Conservation (phyloP, 305 asterid species). For the Petunia hybrid region DNA sequence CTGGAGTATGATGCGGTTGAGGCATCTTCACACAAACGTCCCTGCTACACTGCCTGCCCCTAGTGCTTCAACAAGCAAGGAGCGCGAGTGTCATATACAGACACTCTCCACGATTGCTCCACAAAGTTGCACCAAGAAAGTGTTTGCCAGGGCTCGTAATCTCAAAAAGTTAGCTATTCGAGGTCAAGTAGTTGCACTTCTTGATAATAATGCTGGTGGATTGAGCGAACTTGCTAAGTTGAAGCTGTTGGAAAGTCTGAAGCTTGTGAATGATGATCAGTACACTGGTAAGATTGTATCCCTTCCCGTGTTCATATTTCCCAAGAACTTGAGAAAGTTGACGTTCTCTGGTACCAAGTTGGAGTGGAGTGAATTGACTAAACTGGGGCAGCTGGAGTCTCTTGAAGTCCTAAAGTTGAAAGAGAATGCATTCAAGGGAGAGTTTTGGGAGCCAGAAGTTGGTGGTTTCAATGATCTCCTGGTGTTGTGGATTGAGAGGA, state of each 20-base stretch:
- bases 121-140: background rate
- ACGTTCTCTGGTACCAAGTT: background rate
- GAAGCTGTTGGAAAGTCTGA: background rate
- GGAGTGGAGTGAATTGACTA: background rate
- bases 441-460: background rate
- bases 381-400: background rate
- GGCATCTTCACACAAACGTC: constrained; percentile 23
- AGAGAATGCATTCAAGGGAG: background rate
- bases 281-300: background rate
- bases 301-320: background rate
- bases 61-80: background rate
- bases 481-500: background rate
- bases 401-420: background rate
- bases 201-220: background rate
- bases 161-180: background rate
- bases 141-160: background rate
- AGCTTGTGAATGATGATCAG: background rate
- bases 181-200: background rate
- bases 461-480: background rate
- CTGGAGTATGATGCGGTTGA: background rate
- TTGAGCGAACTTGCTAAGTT: background rate
- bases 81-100: background rate
- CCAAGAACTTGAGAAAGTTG: background rate
- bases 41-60: constrained; percentile 7
- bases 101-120: background rate